Percentiles rank a stretch among this genome's conserved stretches.
phyloP scores from a whole-genome alignment of 495 filamentous ascomycete genomes.

The Penicillium cinerascens region DNA sequence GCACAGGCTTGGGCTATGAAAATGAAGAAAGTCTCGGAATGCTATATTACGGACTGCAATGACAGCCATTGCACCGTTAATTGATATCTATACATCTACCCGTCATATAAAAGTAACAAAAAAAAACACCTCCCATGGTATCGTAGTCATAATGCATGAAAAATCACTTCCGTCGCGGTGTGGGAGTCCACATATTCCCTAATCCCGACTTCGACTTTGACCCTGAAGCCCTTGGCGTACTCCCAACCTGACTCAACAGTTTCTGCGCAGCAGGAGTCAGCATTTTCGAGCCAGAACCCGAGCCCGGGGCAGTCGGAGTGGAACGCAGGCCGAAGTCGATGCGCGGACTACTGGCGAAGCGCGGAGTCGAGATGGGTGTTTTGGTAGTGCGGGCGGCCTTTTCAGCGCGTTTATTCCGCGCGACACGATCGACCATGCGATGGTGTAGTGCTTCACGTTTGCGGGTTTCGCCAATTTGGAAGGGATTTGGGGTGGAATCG shows the following conservation, averaged over 20 bases:
- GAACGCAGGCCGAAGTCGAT: constrained; percentile 51
- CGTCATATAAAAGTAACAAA: neutral
- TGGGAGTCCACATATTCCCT: constrained; percentile 56
- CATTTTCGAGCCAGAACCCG: constrained; percentile 23
- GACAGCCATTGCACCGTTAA: too few relatives aligned
- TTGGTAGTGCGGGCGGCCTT: constrained; percentile 46
- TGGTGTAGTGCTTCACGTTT: constrained; percentile 81
- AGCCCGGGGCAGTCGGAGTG: constrained; percentile 36
- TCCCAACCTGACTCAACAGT: constrained; percentile 65
- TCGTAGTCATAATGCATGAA: constrained; percentile 3
- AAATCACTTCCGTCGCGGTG: constrained; percentile 39
- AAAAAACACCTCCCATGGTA: constrained; percentile 4
- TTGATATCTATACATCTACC: neutral
- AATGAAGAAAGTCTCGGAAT: too few relatives aligned
- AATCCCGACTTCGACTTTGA: constrained; percentile 40
- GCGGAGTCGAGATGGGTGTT: constrained; percentile 62
- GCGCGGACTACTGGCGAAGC: constrained; percentile 71
- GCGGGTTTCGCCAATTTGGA: constrained; percentile 71
- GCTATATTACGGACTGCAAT: too few relatives aligned
- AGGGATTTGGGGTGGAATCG: constrained; percentile 71
- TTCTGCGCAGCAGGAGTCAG: constrained; percentile 74
- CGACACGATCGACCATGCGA: constrained; percentile 83
- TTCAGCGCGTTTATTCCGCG: constrained; percentile 64
- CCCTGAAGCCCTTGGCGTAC: constrained; percentile 31
- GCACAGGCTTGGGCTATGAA: too few relatives aligned